Evolutionary conservation across 306 rosid species (phyloP), one percentile per base, ranked within the genome.

Genomic region (Purshia tridentata): DNA sequence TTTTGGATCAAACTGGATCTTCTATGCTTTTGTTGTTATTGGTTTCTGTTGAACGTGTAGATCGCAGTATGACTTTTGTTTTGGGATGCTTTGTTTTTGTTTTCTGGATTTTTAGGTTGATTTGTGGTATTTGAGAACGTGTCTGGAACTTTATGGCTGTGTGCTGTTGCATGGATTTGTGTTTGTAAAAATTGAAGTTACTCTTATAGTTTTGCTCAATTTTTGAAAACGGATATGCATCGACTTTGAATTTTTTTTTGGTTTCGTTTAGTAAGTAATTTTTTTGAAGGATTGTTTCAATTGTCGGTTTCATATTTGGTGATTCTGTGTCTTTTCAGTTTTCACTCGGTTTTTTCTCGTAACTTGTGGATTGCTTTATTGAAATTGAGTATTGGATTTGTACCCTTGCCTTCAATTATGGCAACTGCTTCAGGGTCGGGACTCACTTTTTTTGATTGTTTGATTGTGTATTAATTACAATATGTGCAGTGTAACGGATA

Each of bases 1-100:
- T 56, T 77, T 78, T 82, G 58, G 83, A 79, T 86, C 82, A 13
- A 66, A 15, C 0, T 16, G 61, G 1, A 77, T 77, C 62, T 35
- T 15, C 20, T 4, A 1, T 64, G 11, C 5, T 49, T 15, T 29
- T 35, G 46, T 4, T 11, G 41, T n/a, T 49, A 4, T 60, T n/a
- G 41, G 19, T 53, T 18, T n/a, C 7, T n/a, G 4, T 10, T 4
- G 23, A 46, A 16, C 70, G 6, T 65, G 46, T 82, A 67, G 86
- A 81, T 85, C 84, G 75, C 68, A 42, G 76, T 14, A 19, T 41
- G 10, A 18, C 50, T 8, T 67, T 16, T 64, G 46, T 54, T 42
- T 41, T 29, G 35, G 0, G 23, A 16, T 12, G 10, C 4, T 56
- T 40, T 41, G n/a, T 39, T 62, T 48, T 23, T 20, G 52, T 42